Percentiles rank a stretch among this genome's conserved stretches.
Evolutionary conservation across 441 rosid genomes (phyloP).

Genomic region (Croton setiger): DNA sequence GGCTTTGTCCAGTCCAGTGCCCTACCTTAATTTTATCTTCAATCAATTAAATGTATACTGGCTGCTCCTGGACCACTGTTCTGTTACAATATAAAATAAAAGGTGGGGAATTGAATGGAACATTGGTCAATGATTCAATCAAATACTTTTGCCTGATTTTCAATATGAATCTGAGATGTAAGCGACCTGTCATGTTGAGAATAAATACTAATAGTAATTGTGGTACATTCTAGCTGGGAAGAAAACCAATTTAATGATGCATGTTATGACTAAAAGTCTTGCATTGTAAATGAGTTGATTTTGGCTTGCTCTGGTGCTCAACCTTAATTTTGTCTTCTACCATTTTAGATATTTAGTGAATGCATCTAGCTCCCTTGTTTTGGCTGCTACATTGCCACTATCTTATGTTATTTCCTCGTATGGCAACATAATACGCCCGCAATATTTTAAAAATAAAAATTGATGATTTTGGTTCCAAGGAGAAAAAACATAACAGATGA

Average conservation of each 20-base stretch:
- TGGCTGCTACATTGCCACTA: background rate
- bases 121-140: background rate
- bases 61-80: background rate
- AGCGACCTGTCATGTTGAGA: background rate
- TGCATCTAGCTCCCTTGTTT: background rate
- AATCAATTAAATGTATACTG: background rate
- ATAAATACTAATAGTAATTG: background rate
- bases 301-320: background rate
- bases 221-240: background rate
- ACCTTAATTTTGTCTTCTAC: background rate
- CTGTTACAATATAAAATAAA: background rate
- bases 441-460: background rate
- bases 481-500: background rate
- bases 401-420: background rate
- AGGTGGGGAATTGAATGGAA: background rate
- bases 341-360: background rate
- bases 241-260: background rate
- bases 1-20: background rate
- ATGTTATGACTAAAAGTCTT: background rate
- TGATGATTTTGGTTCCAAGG: background rate
- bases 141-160: background rate
- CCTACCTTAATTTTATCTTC: background rate
- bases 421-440: background rate
- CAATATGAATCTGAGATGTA: constrained; percentile 6
- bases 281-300: background rate